Conservation (phyloP, 1,284 basidiomycete genomes). For the Fistulina hepatica region DNA sequence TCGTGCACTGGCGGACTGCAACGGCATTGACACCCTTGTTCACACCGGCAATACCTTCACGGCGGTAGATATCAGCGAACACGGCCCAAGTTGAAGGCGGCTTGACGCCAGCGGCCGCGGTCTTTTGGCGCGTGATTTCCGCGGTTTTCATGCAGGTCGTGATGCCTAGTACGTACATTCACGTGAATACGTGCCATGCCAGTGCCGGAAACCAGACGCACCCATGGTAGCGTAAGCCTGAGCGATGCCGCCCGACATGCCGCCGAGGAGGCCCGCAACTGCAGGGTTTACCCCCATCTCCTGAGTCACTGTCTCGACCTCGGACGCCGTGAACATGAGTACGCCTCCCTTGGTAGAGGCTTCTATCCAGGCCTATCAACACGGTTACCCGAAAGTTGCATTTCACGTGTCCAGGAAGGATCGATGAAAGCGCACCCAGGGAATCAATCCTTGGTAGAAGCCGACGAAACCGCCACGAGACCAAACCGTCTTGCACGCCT, state of each 20-base stretch:
- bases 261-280: slow-evolving; percentile 82
- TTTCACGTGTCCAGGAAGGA: slow-evolving; percentile 1
- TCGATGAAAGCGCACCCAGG: slow-evolving; percentile 61
- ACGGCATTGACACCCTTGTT: slow-evolving; percentile 99
- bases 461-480: slow-evolving; percentile 82
- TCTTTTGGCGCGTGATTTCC: slow-evolving; percentile 97
- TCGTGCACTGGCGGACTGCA: slow-evolving; percentile 94
- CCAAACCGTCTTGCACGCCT: slow-evolving; percentile 84
- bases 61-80: slow-evolving; percentile 88
- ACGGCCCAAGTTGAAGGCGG: slow-evolving; percentile 92
- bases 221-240: slow-evolving; percentile 99
- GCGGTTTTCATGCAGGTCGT: slow-evolving; percentile 98
- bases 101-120: slow-evolving; percentile 79
- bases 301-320: slow-evolving; percentile 73
- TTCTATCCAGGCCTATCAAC: slow-evolving; percentile 90
- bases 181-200: no score
- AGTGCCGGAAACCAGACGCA: slow-evolving; percentile 32
- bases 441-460: slow-evolving; percentile 98
- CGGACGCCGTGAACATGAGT: slow-evolving; percentile 90
- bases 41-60: slow-evolving; percentile 91
- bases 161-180: slow-evolving; percentile 54
- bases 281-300: slow-evolving; percentile 69
- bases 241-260: slow-evolving; percentile 95
- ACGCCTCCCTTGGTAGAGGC: slow-evolving; percentile 98
- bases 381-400: no score